A percentile compares a stretch with the other conserved stretches of the same genome.
phyloP scores from a whole-genome alignment of 192 early-diverging fungal genomes.

The Allomyces macrogynus region DNA sequence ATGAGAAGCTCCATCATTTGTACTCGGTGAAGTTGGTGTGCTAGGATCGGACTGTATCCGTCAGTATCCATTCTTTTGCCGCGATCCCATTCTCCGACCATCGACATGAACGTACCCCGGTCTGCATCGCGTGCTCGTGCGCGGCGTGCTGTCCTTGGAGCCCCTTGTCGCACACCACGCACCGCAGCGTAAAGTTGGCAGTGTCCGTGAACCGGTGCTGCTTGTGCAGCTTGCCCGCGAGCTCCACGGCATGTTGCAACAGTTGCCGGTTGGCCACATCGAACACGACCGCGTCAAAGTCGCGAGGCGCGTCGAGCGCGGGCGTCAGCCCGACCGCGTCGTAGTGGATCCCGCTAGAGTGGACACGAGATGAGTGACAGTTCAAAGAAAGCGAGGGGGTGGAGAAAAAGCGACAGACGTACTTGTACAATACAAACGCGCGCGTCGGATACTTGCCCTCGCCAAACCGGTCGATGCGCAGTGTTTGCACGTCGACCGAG shows the following conservation, averaged over 20 bases:
- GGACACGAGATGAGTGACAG: too few relatives aligned
- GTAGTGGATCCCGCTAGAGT: conserved; percentile 36
- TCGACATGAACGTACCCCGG: conserved; percentile 6
- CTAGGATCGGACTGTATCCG: background rate
- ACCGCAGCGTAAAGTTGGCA: conserved; percentile 19
- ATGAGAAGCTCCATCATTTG: background rate
- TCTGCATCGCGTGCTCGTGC: conserved; percentile 20
- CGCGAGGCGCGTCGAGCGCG: conserved; percentile 9
- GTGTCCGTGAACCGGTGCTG: conserved; percentile 22
- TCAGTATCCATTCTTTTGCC: background rate
- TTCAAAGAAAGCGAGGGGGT: too few relatives aligned
- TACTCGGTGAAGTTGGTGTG: background rate
- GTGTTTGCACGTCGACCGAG: conserved; percentile 32
- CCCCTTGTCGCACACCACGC: conserved; percentile 14
- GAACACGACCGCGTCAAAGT: conserved; percentile 44
- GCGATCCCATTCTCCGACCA: too few relatives aligned
- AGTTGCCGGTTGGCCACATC: conserved; percentile 3
- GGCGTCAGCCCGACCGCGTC: conserved; percentile 39
- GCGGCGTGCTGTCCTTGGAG: conserved; percentile 21
- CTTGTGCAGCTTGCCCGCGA: background rate
- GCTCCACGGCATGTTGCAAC: background rate
- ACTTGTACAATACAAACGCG: conserved; percentile 27
- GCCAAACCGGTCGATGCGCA: conserved; percentile 40
- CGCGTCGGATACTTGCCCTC: conserved; percentile 19
- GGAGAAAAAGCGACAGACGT: background rate